Percentiles rank a stretch among this genome's conserved stretches.
phyloP scores from a whole-genome alignment of 2,329 filamentous ascomycete species.

The Penicillium sp. region DNA sequence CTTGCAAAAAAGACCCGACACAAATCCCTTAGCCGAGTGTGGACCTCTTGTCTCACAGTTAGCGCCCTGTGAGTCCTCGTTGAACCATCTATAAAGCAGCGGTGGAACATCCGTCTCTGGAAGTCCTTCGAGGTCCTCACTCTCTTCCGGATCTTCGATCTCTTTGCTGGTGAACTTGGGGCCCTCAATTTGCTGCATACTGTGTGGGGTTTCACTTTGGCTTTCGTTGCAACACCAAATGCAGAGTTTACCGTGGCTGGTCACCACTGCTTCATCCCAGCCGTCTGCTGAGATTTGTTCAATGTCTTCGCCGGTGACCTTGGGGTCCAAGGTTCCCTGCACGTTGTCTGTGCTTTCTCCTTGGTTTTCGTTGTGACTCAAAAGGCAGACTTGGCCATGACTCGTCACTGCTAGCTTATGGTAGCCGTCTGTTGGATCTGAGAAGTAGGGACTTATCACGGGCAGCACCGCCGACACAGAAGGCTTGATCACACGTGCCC shows the following conservation, averaged over 20 bases:
- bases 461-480: neutral
- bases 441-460: neutral
- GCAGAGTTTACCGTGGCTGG: constrained; percentile 21
- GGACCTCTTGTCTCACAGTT: constrained; percentile 18
- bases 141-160: neutral
- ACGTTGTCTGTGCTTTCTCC: too few species aligned
- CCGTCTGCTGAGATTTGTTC: too few species aligned
- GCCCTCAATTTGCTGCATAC: neutral
- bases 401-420: too few species aligned
- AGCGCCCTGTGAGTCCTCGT: constrained; percentile 31
- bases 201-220: neutral
- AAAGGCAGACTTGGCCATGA: too few species aligned
- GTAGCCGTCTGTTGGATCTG: neutral
- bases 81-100: constrained; percentile 38
- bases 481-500: too few species aligned
- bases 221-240: constrained; percentile 21
- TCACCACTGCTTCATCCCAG: constrained; percentile 16
- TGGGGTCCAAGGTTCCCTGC: neutral
- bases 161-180: neutral
- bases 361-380: too few species aligned
- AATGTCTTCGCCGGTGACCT: too few species aligned
- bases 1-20: constrained; percentile 29
- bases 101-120: constrained; percentile 16
- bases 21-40: constrained; percentile 13
- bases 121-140: neutral